Conservation (phyloP, 1,139 yeast species). For the Schwanniomyces etchellsii region DNA sequence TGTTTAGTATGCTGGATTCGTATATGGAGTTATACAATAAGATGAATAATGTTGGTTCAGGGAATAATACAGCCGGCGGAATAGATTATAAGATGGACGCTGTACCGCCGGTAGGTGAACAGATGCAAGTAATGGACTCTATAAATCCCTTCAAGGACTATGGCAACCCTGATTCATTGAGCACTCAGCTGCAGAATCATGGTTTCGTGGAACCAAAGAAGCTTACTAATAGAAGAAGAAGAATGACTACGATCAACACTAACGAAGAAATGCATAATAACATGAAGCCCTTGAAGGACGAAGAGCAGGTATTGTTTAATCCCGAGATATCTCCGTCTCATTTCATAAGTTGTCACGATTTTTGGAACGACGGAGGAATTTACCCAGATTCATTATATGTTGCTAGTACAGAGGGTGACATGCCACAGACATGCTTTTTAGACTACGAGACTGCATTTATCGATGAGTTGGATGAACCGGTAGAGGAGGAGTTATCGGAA, state of each 20-base stretch:
- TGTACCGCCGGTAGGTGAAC: not conserved
- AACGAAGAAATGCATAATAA: slow-evolving; percentile 20
- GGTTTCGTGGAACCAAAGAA: slow-evolving; percentile 11
- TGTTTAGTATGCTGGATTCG: slow-evolving; percentile 28
- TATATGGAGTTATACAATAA: slow-evolving; percentile 22
- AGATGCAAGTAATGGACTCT: not conserved
- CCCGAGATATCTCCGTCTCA: slow-evolving; percentile 43
- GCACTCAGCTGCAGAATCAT: slow-evolving; percentile 6
- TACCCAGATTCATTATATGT: slow-evolving; percentile 8
- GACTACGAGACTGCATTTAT: slow-evolving; percentile 9
- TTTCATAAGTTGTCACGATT: slow-evolving; percentile 18
- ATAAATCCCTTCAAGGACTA: slow-evolving; percentile 24
- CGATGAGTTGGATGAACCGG: slow-evolving; percentile 29
- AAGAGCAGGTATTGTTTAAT: slow-evolving; percentile 35
- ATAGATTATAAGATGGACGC: slow-evolving; percentile 1
- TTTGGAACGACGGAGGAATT: slow-evolving; percentile 7
- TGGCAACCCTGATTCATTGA: slow-evolving; percentile 33
- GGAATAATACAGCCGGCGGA: slow-evolving; percentile 3
- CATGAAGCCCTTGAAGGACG: slow-evolving; percentile 21
- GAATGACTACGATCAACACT: slow-evolving; percentile 26
- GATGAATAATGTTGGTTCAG: slow-evolving; percentile 4
- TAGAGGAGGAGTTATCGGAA: slow-evolving; percentile 34
- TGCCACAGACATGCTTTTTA: slow-evolving; percentile 2
- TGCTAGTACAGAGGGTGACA: slow-evolving; percentile 4
- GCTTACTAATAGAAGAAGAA: slow-evolving; percentile 17